These are phyloP conservation scores for Lichtheimia hyalospora DNA, from an alignment of 371 early-diverging fungal genomes.

Conservation along the genomic window DNA sequence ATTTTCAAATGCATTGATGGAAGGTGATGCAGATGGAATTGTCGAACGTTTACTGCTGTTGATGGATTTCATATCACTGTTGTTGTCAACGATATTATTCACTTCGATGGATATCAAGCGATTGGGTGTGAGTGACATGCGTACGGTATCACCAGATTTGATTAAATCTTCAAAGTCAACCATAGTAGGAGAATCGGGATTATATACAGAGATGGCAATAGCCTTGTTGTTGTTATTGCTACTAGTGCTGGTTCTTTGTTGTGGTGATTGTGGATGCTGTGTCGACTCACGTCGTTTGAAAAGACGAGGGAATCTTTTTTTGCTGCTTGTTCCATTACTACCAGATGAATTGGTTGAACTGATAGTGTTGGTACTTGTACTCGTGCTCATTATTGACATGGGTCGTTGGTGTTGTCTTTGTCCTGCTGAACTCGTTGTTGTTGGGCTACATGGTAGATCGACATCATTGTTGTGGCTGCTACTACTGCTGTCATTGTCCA, in stretches of 20 bases:
- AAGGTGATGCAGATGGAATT: neutral
- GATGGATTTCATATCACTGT: neutral
- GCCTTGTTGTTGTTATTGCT: constrained; percentile 1
- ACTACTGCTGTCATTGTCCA: no score
- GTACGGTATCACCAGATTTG: constrained; percentile 54
- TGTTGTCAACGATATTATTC: neutral
- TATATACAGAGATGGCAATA: constrained; percentile 13
- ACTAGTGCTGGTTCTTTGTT: neutral
- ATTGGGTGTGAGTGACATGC: constrained; percentile 61
- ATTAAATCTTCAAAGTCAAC: constrained; percentile 58
- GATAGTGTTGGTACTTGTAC: constrained; percentile 18
- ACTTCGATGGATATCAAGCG: constrained; percentile 57
- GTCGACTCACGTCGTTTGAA: constrained; percentile 18
- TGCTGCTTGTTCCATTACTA: constrained; percentile 3
- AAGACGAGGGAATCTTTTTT: constrained; percentile 22
- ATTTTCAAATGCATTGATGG: constrained; percentile 29
- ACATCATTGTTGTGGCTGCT: no score
- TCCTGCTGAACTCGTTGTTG: neutral
- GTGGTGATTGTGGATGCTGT: neutral
- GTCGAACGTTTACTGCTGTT: constrained; percentile 6
- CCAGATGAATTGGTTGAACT: constrained; percentile 10
- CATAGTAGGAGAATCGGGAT: constrained; percentile 18
- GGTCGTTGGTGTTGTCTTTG: constrained; percentile 8
- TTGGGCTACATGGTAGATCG: neutral
- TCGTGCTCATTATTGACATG: constrained; percentile 21